phyloP scores from a whole-genome alignment of 352 stramenopile genomes.

The Phytophthora cryptogea region DNA sequence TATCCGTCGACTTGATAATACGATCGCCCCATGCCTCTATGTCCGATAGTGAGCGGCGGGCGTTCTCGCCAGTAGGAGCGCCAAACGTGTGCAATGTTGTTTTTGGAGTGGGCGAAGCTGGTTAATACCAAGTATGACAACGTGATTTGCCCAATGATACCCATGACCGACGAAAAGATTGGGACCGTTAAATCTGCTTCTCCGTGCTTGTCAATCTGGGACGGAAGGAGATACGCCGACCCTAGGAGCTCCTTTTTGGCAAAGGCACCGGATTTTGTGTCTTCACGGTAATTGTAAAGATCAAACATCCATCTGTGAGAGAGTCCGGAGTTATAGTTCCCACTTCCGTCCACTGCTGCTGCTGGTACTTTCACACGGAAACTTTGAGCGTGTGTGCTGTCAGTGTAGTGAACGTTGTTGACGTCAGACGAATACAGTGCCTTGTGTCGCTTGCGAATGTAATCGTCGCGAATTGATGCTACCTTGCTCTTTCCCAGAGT shows the following conservation, averaged over 20 bases:
- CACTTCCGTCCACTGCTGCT: constrained; percentile 24
- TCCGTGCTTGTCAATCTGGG: constrained; percentile 54
- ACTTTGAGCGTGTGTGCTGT: constrained; percentile 49
- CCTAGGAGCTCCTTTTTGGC: constrained; percentile 38
- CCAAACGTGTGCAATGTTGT: constrained; percentile 64
- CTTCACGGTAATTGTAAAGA: constrained; percentile 37
- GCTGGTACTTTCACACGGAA: constrained; percentile 55
- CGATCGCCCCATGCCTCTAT: constrained; percentile 78
- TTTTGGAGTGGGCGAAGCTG: constrained; percentile 57
- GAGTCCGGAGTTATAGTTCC: constrained; percentile 14
- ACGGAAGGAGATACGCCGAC: constrained; percentile 44
- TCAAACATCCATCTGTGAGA: constrained; percentile 46
- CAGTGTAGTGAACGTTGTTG: constrained; percentile 33
- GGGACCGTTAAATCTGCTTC: constrained; percentile 62
- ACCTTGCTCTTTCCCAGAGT: constrained; percentile 43
- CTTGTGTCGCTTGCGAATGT: constrained; percentile 42
- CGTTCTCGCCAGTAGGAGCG: constrained; percentile 71
- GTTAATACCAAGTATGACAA: constrained; percentile 60
- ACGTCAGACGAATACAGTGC: background rate
- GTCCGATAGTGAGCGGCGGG: constrained; percentile 58
- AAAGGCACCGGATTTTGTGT: constrained; percentile 19
- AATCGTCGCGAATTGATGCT: constrained; percentile 36
- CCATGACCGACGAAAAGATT: constrained; percentile 36
- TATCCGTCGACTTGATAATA: constrained; percentile 71
- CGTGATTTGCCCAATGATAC: constrained; percentile 51